Evolutionary conservation across 1,139 yeast genomes (phyloP).

Genomic region (Pichia sp.): DNA sequence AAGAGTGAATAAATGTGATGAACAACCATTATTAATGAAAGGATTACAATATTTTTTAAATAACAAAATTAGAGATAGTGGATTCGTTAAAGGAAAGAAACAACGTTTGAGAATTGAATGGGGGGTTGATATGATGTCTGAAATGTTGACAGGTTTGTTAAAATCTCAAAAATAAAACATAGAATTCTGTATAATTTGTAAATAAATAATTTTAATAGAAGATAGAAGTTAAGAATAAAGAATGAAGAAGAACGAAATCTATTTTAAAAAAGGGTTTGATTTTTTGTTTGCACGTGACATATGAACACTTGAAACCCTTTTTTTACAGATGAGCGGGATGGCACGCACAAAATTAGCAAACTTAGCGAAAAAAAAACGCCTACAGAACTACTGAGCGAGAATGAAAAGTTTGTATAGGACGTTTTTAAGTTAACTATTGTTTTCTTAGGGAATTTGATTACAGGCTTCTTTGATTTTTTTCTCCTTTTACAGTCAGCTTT

Average conservation of each 20-base stretch:
- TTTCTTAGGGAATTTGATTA: neutral
- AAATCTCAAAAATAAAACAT: conserved; percentile 1
- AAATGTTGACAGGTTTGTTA: conserved; percentile 42
- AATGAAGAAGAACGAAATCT: too few species aligned
- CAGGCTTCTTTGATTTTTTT: neutral
- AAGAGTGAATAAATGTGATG: conserved; percentile 53
- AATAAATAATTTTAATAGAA: too few species aligned
- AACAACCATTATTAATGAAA: conserved; percentile 54
- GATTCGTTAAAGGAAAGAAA: conserved; percentile 49
- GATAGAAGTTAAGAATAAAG: too few species aligned
- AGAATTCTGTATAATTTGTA: too few species aligned
- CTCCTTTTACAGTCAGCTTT: conserved; percentile 42
- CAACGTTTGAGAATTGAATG: conserved; percentile 61
- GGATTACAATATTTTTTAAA: conserved; percentile 69
- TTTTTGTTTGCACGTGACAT: neutral
- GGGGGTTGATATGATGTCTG: conserved; percentile 57
- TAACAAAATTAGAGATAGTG: conserved; percentile 45
- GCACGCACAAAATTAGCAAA: too few species aligned
- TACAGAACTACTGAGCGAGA: neutral
- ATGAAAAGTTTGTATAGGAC: conserved; percentile 3
- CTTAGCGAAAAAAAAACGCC: too few species aligned
- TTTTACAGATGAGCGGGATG: neutral
- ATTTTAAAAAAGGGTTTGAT: neutral
- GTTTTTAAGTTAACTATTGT: neutral
- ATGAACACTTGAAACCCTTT: neutral